These are phyloP conservation scores for Brassica carinata DNA, from an alignment of 345 rosid species.

Conservation along the genomic window DNA sequence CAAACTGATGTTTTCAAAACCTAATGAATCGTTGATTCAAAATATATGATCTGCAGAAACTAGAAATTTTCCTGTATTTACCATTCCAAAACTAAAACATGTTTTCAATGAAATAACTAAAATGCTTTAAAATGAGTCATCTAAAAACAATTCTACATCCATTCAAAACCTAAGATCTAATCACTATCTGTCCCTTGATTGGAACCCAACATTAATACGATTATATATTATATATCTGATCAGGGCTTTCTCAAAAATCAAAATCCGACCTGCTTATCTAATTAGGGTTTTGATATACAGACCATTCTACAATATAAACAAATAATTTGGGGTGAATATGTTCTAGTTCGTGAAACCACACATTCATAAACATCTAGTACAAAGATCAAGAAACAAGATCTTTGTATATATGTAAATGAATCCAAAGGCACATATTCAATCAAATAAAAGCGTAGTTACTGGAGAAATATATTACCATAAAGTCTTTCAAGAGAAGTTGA, in stretches of 20 bases:
- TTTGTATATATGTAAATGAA: not conserved
- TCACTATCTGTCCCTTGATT: not conserved
- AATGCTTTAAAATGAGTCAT: not conserved
- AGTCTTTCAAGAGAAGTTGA: slow-evolving; percentile 28
- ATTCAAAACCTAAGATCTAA: slow-evolving; percentile 27
- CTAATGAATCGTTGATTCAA: not conserved
- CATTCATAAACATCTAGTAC: not conserved
- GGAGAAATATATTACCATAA: slow-evolving; percentile 32
- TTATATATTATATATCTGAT: not conserved
- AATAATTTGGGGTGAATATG: not conserved
- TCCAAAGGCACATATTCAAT: slow-evolving; percentile 10
- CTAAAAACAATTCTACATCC: not conserved
- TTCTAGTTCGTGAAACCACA: slow-evolving; percentile 6
- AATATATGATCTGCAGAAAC: slow-evolving; percentile 1
- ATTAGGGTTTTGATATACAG: slow-evolving; percentile 31
- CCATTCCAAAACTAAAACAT: not conserved
- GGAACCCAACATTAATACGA: no score
- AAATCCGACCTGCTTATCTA: slow-evolving; percentile 9
- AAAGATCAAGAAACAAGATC: slow-evolving; percentile 14
- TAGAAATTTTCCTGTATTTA: not conserved
- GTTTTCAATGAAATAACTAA: slow-evolving; percentile 2
- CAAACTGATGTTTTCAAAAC: not conserved
- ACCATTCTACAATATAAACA: not conserved
- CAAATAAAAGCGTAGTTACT: not conserved
- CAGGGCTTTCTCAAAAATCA: not conserved